Base-by-base conservation (phyloP, 2,329 filamentous ascomycete species). In the Boeremia lycopersici region DNA sequence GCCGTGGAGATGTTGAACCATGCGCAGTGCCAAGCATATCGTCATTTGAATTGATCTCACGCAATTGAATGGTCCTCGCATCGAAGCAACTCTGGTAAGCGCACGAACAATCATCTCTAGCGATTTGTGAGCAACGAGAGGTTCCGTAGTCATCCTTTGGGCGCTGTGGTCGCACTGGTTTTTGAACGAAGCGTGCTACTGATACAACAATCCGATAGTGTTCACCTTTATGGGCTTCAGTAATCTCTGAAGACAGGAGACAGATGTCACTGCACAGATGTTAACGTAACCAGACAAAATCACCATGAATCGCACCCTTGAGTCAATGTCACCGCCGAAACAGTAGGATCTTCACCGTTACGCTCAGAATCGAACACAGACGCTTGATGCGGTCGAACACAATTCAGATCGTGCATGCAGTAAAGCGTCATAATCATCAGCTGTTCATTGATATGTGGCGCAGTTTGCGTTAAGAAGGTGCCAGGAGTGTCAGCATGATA, bases 1-100 rank as follows among this genome's bases (percentile, higher is more conserved):
- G 41, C 42, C 48, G 47, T 47, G 48, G 48, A 53, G 36, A 34
- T 48, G 46, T 6, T 48, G 46, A 23, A 41, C 36, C 28, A 51
- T 54, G 56, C 40, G 35, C 46, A 38, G 51, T 39, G 56, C 56
- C 45, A 58, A 58, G 56, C 47, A 58, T 58, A 46, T 58, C 56
- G 56, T 53, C 50, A 58, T 58, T 43, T 51, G 51, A 4, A 39
- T 51, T 36, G 30, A 48, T 38, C 38, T 54, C 29, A 30, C 46
- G 50, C 47, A 48, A 58, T 55, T 38, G 36, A 34, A 17, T 9
- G 7, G 9, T 48, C 36, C 47, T 46, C 19, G 48, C 60, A n/a
- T 54, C 61, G 42, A 65, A 15, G 6, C 34, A 40, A 47, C 60
- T 59, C 9, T 12, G 19, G 31, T 13, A 36, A 35, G 31, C 31